Evolutionary conservation across 2,329 filamentous ascomycete species (phyloP).

Genomic region (Apiospora saccharicola): DNA sequence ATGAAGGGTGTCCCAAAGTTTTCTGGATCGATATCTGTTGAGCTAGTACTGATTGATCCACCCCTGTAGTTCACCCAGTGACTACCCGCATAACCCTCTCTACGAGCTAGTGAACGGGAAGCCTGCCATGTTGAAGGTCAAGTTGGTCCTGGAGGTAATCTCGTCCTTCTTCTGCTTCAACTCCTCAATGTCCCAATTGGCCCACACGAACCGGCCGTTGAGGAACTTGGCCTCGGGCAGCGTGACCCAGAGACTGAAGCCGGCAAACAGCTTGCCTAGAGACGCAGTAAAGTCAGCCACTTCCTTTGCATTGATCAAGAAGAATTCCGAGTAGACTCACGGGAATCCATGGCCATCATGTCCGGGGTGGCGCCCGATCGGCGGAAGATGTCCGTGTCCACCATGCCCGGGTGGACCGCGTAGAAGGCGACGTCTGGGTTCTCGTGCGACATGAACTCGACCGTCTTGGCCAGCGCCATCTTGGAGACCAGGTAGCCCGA

Average conservation of each 20-base stretch:
- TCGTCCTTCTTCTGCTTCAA: constrained; percentile 23
- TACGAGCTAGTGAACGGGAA: too few species aligned
- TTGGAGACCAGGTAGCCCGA: constrained; percentile 31
- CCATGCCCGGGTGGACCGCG: constrained; percentile 36
- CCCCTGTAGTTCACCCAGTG: too few species aligned
- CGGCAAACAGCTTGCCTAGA: constrained; percentile 26
- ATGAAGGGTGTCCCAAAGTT: too few species aligned
- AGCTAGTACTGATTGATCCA: too few species aligned
- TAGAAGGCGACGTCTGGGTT: constrained; percentile 36
- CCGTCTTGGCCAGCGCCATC: constrained; percentile 32
- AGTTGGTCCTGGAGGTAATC: too few species aligned
- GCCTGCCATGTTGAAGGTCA: too few species aligned
- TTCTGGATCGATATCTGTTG: too few species aligned
- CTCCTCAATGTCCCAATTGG: constrained; percentile 35
- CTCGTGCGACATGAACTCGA: constrained; percentile 37
- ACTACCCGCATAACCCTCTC: too few species aligned
- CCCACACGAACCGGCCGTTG: constrained; percentile 28
- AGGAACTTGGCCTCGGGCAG: constrained; percentile 31
- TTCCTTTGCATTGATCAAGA: neutral
- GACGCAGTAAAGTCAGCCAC: neutral
- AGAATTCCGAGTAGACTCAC: constrained; percentile 9
- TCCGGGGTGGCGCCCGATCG: constrained; percentile 35
- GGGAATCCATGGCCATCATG: constrained; percentile 29
- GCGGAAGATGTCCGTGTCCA: constrained; percentile 35
- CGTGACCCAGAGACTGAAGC: constrained; percentile 31